Conservation (phyloP, 768 basidiomycete species). For the Dacryopinax spathularia region DNA sequence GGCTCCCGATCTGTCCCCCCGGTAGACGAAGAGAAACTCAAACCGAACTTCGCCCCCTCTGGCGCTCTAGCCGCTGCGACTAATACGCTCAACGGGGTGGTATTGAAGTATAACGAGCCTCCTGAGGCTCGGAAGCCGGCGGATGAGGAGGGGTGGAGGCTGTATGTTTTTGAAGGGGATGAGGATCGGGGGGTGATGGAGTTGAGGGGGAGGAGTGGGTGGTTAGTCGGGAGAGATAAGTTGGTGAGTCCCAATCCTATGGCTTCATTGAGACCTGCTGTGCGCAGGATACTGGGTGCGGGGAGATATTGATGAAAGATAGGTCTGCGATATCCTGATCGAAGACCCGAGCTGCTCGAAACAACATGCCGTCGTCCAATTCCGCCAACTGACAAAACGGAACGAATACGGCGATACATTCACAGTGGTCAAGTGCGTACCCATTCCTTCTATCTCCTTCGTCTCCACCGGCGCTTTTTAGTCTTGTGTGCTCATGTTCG, state of each 20-base stretch:
- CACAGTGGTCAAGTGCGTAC: conserved; percentile 64
- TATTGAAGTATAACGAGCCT: conserved; percentile 96
- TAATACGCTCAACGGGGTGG: conserved; percentile 64
- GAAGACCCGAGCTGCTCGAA: conserved; percentile 98
- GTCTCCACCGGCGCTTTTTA: not conserved
- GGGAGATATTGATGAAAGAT: conserved; percentile 18
- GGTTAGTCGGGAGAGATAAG: conserved; percentile 81
- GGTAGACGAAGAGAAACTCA: conserved; percentile 50
- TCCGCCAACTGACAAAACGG: conserved; percentile 75
- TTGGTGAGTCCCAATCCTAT: conserved; percentile 38
- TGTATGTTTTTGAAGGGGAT: conserved; percentile 94
- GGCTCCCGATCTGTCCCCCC: conserved; percentile 24
- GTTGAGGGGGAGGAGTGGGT: conserved; percentile 86
- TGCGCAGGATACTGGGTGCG: conserved; percentile 27
- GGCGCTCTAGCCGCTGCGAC: conserved; percentile 92
- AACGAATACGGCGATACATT: conserved; percentile 76
- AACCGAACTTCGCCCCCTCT: conserved; percentile 81
- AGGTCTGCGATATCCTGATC: conserved; percentile 52
- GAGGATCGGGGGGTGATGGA: conserved; percentile 86
- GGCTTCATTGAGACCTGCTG: conserved; percentile 26
- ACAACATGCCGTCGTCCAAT: conserved; percentile 94
- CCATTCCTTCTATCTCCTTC: conserved; percentile 1
- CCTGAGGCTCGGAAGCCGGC: conserved; percentile 90
- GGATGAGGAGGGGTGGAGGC: conserved; percentile 64
- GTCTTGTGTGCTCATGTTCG: not conserved